Evolutionary conservation across 2,329 filamentous ascomycete genomes (phyloP), one percentile per base, ranked within the genome.

Genomic region (Diaporthe sp.): DNA sequence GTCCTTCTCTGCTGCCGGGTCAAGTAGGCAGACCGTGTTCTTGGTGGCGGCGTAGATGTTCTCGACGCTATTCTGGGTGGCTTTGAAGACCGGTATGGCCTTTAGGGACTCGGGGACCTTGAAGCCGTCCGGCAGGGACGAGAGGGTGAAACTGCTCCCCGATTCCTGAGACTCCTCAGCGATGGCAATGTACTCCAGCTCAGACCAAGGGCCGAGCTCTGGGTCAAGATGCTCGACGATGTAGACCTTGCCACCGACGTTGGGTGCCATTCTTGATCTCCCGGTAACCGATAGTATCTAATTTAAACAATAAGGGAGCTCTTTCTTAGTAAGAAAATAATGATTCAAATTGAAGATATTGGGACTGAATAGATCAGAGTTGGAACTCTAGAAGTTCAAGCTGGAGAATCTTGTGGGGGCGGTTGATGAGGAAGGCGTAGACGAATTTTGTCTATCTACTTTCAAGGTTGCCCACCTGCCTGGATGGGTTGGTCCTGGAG

Each of bases 191-290:
- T 99, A 99, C 86, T 99, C 97, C 71, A 98, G 90, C 77, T 95
- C 92, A 33, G 97, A 98, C 97, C 97, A 99, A 54, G 92, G 90
- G 45, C 97, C 97, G 40, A 99, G 89, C 84, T 99, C 97, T 54
- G 94, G 93, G 86, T 99, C 97, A 77, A 99, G 92, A 85, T 99
- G 96, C 87, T 98, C 96, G 79, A 98, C 96, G 80, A 98, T 94
- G 85, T 97, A 98, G 57, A 92, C 96, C 84, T 95, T 94, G 77
- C 83, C 82, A 25, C 77, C 78, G 55, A 82, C 76, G 28, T 84
- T 79, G 85, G 88, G 88, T 58, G 72, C 54, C 74, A 76, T 76
- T 28, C 13, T 72, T 17, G 58, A 57, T 30, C 12, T 33, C 42
- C 33, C 12, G 30, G 30, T 67, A 22, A 30, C 9, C 42, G 17